Percentiles rank a stretch among this genome's conserved stretches.
Evolutionary conservation across 2,329 filamentous ascomycete genomes (phyloP).

Genomic region (Fusarium decemcellulare): DNA sequence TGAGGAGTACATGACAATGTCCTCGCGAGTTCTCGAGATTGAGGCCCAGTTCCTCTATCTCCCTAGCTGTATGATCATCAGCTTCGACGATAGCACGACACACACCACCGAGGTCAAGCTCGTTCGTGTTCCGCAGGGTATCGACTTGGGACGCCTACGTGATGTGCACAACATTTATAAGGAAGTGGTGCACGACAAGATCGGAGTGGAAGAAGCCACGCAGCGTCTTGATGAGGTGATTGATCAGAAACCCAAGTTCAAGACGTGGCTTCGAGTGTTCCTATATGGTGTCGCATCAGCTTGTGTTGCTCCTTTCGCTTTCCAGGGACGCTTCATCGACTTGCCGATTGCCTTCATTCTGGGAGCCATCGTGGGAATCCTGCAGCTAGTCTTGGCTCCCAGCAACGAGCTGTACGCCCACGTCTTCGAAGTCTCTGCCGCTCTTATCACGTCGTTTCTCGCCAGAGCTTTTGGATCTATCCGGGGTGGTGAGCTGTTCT

Average conservation of each 20-base stretch:
- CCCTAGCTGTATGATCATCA: slow-evolving; percentile 94
- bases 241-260: slow-evolving; percentile 61
- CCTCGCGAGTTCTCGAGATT: slow-evolving; percentile 88
- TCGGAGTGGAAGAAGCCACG: slow-evolving; percentile 79
- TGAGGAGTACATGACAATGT: slow-evolving; percentile 94
- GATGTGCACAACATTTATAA: slow-evolving; percentile 86
- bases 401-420: slow-evolving; percentile 78
- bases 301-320: slow-evolving; percentile 84
- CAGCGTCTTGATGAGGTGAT: slow-evolving; percentile 71
- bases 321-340: slow-evolving; percentile 82
- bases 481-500: slow-evolving; percentile 70
- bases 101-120: slow-evolving; percentile 87
- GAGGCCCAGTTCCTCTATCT: slow-evolving; percentile 92
- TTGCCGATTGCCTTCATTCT: slow-evolving; percentile 83
- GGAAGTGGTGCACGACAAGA: slow-evolving; percentile 83
- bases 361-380: slow-evolving; percentile 79
- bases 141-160: slow-evolving; percentile 80
- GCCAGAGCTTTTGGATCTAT: slow-evolving; percentile 80
- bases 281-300: slow-evolving; percentile 84
- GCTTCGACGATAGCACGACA: slow-evolving; percentile 82
- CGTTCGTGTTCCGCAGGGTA: slow-evolving; percentile 76
- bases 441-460: slow-evolving; percentile 77
- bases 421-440: slow-evolving; percentile 67
- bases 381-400: slow-evolving; percentile 83
- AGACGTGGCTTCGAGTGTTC: slow-evolving; percentile 69